Conservation (phyloP, 225 moss, liverwort and hornwort genomes). For the Sphagnum contortum region DNA sequence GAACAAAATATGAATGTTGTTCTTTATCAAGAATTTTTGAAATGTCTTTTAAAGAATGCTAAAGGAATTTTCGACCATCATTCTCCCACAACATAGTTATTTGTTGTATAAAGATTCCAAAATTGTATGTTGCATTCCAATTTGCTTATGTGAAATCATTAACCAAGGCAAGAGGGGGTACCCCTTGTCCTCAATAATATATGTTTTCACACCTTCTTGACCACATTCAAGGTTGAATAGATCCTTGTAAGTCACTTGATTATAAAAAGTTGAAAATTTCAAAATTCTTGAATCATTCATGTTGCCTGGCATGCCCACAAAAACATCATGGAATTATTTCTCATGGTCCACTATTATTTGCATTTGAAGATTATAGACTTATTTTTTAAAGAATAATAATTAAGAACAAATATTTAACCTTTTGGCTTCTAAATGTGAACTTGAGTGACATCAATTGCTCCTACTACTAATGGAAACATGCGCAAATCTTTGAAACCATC, state of each 20-base stretch:
- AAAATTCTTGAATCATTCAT: background rate
- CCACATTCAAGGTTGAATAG: background rate
- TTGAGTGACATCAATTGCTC: too few species aligned
- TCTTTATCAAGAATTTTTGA: background rate
- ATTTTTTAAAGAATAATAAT: too few species aligned
- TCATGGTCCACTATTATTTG: too few species aligned
- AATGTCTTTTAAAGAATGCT: background rate
- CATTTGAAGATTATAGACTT: too few species aligned
- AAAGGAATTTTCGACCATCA: background rate
- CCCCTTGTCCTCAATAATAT: background rate
- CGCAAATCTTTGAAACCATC: too few species aligned
- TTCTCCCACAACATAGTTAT: background rate
- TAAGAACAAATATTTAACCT: too few species aligned
- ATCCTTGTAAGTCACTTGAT: background rate
- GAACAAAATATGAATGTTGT: background rate
- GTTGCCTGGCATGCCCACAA: too few species aligned
- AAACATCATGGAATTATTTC: too few species aligned
- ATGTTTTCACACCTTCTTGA: background rate
- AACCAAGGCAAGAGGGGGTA: background rate
- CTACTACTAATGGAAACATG: too few species aligned
- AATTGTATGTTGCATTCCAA: background rate
- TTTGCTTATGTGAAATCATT: background rate
- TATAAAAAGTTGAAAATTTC: background rate
- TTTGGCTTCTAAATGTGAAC: too few species aligned
- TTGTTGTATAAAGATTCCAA: background rate